Conservation (phyloP, 495 filamentous ascomycete genomes). For the Melanomma pulvis-pyrius region DNA sequence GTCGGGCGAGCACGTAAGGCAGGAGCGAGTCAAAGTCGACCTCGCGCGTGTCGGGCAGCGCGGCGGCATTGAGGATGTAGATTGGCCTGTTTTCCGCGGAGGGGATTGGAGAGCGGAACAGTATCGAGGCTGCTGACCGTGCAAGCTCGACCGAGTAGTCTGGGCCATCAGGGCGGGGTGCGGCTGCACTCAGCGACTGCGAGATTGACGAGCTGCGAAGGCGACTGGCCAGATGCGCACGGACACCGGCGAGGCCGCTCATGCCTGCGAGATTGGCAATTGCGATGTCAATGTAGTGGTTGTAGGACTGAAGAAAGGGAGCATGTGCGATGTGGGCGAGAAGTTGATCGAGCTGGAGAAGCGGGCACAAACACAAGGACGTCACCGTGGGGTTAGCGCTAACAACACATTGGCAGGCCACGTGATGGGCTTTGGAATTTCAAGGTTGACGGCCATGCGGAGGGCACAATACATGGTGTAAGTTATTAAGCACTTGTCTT, state of each 20-base stretch:
- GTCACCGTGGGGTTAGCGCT: constrained; percentile 1
- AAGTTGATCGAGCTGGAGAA: neutral
- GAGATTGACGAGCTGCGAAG: constrained; percentile 27
- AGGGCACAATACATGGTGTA: no score
- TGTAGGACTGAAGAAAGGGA: neutral
- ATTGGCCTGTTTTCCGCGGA: constrained; percentile 52
- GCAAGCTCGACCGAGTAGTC: constrained; percentile 50
- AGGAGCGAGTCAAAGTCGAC: constrained; percentile 58
- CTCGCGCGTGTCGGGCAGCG: constrained; percentile 55
- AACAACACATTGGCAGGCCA: no score
- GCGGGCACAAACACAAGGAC: neutral
- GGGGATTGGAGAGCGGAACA: constrained; percentile 56
- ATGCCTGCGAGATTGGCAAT: neutral
- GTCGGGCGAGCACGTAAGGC: constrained; percentile 59
- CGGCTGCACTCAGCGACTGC: constrained; percentile 33
- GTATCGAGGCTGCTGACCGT: constrained; percentile 49
- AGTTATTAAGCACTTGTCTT: neutral
- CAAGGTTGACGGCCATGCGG: no score
- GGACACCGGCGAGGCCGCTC: constrained; percentile 24
- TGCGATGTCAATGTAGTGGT: neutral
- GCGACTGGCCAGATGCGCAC: constrained; percentile 31
- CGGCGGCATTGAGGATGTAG: constrained; percentile 59
- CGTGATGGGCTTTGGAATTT: no score
- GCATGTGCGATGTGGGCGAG: neutral
- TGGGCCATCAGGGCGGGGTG: constrained; percentile 42